Conservation (phyloP, 2,329 filamentous ascomycete species). For the Aspergillus bombycis region DNA sequence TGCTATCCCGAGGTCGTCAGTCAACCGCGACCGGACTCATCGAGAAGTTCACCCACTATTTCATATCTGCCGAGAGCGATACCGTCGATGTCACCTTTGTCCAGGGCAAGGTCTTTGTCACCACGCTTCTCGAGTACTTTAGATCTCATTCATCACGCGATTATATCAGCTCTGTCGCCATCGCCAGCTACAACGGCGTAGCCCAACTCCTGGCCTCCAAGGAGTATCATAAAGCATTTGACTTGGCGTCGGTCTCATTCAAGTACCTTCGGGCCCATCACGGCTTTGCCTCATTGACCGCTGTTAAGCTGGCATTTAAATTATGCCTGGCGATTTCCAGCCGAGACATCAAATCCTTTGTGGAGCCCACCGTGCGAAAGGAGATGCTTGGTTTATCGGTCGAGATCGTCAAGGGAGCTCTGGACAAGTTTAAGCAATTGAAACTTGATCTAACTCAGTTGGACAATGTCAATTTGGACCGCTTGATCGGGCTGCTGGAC, state of each 20-base stretch:
- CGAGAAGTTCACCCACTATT: slow-evolving; percentile 36
- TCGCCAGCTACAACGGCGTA: slow-evolving; percentile 35
- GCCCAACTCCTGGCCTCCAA: slow-evolving; percentile 31
- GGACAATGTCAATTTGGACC: slow-evolving; percentile 45
- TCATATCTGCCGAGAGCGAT: slow-evolving; percentile 35
- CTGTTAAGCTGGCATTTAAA: slow-evolving; percentile 41
- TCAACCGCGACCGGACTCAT: slow-evolving; percentile 28
- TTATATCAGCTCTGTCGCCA: slow-evolving; percentile 42
- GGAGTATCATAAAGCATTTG: slow-evolving; percentile 34
- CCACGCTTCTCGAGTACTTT: slow-evolving; percentile 39
- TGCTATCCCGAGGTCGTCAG: slow-evolving; percentile 30
- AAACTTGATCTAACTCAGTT: slow-evolving; percentile 51
- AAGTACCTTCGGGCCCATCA: slow-evolving; percentile 38
- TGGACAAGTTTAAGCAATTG: slow-evolving; percentile 43
- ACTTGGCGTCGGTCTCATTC: slow-evolving; percentile 39
- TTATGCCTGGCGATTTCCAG: slow-evolving; percentile 39
- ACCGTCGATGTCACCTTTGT: slow-evolving; percentile 19
- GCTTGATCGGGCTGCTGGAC: slow-evolving; percentile 47
- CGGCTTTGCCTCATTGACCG: slow-evolving; percentile 29
- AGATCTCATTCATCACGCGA: slow-evolving; percentile 35
- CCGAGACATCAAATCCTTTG: slow-evolving; percentile 36
- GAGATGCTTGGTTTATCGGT: slow-evolving; percentile 45
- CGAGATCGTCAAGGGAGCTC: slow-evolving; percentile 45
- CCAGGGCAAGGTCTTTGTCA: slow-evolving; percentile 35
- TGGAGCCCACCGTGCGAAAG: slow-evolving; percentile 37